Evolutionary conservation across 139 green algal genomes (phyloP).

Genomic region (Tetraselmis striata): DNA sequence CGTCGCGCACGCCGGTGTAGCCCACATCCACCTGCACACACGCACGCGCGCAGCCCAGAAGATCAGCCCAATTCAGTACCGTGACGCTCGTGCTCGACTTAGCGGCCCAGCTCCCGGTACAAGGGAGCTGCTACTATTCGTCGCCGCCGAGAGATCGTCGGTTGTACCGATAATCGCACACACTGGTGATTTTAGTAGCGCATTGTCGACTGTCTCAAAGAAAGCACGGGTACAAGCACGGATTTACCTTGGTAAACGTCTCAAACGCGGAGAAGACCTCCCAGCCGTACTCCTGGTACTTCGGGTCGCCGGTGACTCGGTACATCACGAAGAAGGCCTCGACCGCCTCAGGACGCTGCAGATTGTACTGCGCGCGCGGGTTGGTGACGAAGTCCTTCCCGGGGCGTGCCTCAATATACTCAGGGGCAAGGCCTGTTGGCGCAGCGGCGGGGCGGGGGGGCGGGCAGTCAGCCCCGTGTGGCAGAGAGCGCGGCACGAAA

Average conservation of each 20-base stretch:
- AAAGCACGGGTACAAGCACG: too few relatives aligned
- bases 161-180: too few relatives aligned
- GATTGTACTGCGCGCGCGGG: slow-evolving; percentile 32
- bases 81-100: too few relatives aligned
- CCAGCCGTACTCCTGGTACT: slow-evolving; percentile 68
- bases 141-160: too few relatives aligned
- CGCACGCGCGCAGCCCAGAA: too few relatives aligned
- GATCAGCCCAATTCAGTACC: too few relatives aligned
- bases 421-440: background rate
- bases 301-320: slow-evolving; percentile 47
- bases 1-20: slow-evolving; percentile 59
- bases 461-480: background rate
- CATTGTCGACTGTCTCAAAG: too few relatives aligned
- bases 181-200: too few relatives aligned
- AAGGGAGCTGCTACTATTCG: too few relatives aligned
- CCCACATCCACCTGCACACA: slow-evolving; percentile 37
- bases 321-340: slow-evolving; percentile 68
- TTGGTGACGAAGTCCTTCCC: background rate
- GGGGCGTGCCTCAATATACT: background rate
- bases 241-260: slow-evolving; percentile 32
- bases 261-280: slow-evolving; percentile 62
- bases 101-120: too few relatives aligned
- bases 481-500: too few relatives aligned
- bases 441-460: too few relatives aligned
- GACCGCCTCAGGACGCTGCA: slow-evolving; percentile 61